phyloP scores from a whole-genome alignment of 1,284 basidiomycete genomes.

The Schizophyllum amplum region DNA sequence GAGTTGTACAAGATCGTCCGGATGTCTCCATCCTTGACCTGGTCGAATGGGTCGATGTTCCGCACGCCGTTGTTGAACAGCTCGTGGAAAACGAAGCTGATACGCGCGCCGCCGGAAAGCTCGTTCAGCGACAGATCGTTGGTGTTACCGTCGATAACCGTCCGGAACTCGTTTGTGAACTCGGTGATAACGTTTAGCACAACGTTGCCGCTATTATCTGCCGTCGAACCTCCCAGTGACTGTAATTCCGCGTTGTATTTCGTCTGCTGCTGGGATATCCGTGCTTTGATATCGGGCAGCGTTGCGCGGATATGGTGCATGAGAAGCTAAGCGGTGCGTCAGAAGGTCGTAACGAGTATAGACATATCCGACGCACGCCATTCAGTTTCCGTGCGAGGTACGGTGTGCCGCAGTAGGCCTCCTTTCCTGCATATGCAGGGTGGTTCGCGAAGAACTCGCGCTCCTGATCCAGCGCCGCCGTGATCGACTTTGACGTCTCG shows the following conservation, averaged over 20 bases:
- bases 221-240: conserved; percentile 79
- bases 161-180: conserved; percentile 94
- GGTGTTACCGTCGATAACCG: conserved; percentile 94
- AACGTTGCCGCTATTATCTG: conserved; percentile 74
- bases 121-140: conserved; percentile 94
- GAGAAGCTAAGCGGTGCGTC: conserved; percentile 56
- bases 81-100: conserved; percentile 98
- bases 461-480: conserved; percentile 81
- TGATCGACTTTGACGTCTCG: conserved; percentile 80
- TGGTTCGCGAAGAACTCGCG: conserved; percentile 93
- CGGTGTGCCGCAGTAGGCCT: conserved; percentile 95
- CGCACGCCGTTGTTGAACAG: conserved; percentile 95
- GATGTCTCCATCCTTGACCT: conserved; percentile 98
- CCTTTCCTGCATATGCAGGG: conserved; percentile 85
- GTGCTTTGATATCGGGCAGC: conserved; percentile 93
- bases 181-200: conserved; percentile 96
- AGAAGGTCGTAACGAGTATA: not conserved
- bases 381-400: conserved; percentile 97
- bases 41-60: conserved; percentile 95
- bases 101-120: conserved; percentile 93
- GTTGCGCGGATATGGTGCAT: conserved; percentile 98
- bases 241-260: conserved; percentile 84
- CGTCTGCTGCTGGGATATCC: conserved; percentile 80
- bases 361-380: conserved; percentile 51
- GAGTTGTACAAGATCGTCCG: conserved; percentile 95